A percentile compares a stretch with the other conserved stretches of the same genome.
Evolutionary conservation across 2,329 filamentous ascomycete genomes (phyloP).

Genomic region (Pleurostoma richardsiae): DNA sequence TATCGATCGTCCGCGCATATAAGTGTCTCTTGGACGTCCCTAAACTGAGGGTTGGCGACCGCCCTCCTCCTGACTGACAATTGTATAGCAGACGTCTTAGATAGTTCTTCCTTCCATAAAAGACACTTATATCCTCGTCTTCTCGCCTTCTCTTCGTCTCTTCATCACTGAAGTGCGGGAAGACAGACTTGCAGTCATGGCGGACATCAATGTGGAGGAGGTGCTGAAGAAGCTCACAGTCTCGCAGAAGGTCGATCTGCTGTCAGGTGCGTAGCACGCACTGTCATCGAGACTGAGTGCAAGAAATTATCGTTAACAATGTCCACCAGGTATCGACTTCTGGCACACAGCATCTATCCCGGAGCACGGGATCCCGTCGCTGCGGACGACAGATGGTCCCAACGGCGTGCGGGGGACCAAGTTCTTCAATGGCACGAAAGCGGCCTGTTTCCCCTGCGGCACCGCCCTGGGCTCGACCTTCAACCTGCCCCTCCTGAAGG

Average conservation of each 20-base stretch:
- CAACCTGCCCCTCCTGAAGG: constrained; percentile 45
- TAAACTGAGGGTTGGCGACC: no score
- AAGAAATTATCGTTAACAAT: background rate
- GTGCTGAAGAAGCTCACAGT: constrained; percentile 48
- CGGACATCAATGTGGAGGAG: constrained; percentile 48
- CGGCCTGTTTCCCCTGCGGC: constrained; percentile 58
- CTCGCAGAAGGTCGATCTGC: constrained; percentile 47
- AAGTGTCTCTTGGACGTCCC: no score
- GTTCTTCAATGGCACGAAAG: constrained; percentile 59
- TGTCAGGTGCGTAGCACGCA: constrained; percentile 32
- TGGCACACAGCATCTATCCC: constrained; percentile 63
- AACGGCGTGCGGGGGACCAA: constrained; percentile 64
- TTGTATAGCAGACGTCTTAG: background rate
- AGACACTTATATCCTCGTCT: no score
- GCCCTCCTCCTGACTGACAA: no score
- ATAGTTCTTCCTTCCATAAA: background rate
- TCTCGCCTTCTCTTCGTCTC: background rate
- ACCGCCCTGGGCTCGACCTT: constrained; percentile 54
- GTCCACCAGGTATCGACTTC: constrained; percentile 52
- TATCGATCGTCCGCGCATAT: no score
- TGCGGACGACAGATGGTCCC: constrained; percentile 64
- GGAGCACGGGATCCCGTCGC: constrained; percentile 55
- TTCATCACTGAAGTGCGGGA: background rate
- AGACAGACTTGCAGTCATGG: constrained; percentile 27
- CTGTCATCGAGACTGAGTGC: background rate